phyloP scores from a whole-genome alignment of 495 filamentous ascomycete species.

The Neurospora sp. region DNA sequence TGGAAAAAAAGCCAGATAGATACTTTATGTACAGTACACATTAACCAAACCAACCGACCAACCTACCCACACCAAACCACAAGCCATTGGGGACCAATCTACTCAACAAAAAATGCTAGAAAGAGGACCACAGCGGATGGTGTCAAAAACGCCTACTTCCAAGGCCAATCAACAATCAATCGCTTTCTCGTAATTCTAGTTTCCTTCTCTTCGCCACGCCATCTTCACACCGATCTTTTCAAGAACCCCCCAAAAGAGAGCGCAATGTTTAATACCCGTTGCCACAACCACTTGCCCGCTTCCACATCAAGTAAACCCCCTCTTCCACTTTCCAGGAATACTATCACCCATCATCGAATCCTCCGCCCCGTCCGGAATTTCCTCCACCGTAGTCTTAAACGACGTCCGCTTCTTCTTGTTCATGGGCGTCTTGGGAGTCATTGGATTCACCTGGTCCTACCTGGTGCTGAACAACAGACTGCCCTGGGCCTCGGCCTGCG shows the following conservation, averaged over 20 bases:
- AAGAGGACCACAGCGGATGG: background rate
- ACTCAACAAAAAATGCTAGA: background rate
- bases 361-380: background rate
- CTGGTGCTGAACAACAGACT: constrained; percentile 14
- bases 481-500: constrained; percentile 8
- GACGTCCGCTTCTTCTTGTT: background rate
- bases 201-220: background rate
- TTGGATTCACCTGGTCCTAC: background rate
- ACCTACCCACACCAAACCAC: background rate
- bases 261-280: background rate
- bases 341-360: background rate
- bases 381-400: background rate
- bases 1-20: background rate
- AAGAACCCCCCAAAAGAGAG: background rate
- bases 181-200: background rate
- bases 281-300: background rate
- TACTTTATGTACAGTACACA: background rate
- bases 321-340: background rate
- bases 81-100: background rate
- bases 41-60: background rate
- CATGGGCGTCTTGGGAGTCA: background rate
- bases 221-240: background rate
- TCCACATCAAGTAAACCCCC: background rate
- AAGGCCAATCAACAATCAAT: background rate
- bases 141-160: background rate